Base-by-base conservation (phyloP, 2,329 filamentous ascomycete species). In the Colletotrichum musae region DNA sequence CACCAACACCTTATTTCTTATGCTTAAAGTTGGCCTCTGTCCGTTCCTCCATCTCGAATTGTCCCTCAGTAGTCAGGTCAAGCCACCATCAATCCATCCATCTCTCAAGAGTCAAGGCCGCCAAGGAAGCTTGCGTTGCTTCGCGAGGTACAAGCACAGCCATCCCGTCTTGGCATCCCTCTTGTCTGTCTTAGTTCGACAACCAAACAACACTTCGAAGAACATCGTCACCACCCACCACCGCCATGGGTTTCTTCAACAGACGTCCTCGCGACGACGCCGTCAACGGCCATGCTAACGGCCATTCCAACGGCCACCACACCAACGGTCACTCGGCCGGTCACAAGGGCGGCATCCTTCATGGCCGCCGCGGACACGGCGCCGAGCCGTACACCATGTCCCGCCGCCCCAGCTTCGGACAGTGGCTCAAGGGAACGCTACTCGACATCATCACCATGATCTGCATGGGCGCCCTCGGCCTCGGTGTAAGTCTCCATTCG, bases 371-470 rank as follows among this genome's bases (percentile, higher is more conserved):
- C 16, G 32, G 52, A 4, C 52, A 54, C 15, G 48, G 24, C 13
- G 62, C 62, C 13, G 68, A 70, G 39, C 72, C 77, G 0, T 82
- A 82, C 64, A 76, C 80, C 63, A 87, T 89, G 84, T 81, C 81
- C 2, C 80, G 76, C 2, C 81, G 86, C 12, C 91, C 91, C 2
- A 86, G 81, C 2, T 92, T 93, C 72, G 90, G 91, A 3, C 89
- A 92, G 75, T 93, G 91, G 91, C 77, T 93, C 72, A 92, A 91
- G 77, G 83, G 84, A 9, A 91, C 89, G 5, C 90, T 88, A 84
- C 79, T 92, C 13, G 92, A 93, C 74, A 86, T 93, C 60, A 59
- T 92, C 21, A 92, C 90, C 39, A 93, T 93, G 90, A 81, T 83
- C 9, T 77, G 82, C 26, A 88, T 93, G 85, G 91, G 92, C 10